Evolutionary conservation across 2,329 filamentous ascomycete species (phyloP), one percentile per base, ranked within the genome.

Genomic region (Paracoccidioides lutzii): DNA sequence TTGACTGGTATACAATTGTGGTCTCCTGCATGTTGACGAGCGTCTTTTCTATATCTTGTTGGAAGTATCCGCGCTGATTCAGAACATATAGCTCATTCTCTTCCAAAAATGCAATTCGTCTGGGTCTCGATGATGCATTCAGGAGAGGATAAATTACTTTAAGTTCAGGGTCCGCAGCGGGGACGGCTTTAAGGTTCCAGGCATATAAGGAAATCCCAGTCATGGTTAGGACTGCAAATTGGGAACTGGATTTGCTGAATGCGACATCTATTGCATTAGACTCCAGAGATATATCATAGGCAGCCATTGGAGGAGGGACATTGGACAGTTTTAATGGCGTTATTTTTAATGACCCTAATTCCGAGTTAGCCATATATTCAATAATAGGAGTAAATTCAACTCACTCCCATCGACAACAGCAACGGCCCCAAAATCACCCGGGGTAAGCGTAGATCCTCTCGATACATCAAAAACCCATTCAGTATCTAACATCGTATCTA

Each of bases 271-370:
- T 73, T 2, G 82, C 78, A 54, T 84, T 83, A 0, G 78, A 78
- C 12, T 80, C 74, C 33, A 86, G 71, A 10, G 74, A 64, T 15
- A 96, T 64, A 56, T 94, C 87, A 61, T 86, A 86, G 59, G 91
- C 78, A 14, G 89, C 83, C 90, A 97, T 96, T 0, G 93, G 93
- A 33, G 93, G 93, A 30, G 93, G 93, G 3, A 96, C 78, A 64
- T 93, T 95, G 10, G 89, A 87, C 52, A 84, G 79, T 59, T 87
- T 80, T 60, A 98, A 79, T 0, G 93, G 89, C 0, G 93, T 97
- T 48, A 97, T 70, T 67, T 94, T 95, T 57, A 97, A 71, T 3
- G 67, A 81, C 60, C 70, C 76, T 79, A 59, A 15, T 12, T 57
- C 46, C 50, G 73, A 55, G 59, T 66, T 56, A 66, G 61, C 43